Conservation (phyloP, 768 basidiomycete species). For the Mycena capillaripes region DNA sequence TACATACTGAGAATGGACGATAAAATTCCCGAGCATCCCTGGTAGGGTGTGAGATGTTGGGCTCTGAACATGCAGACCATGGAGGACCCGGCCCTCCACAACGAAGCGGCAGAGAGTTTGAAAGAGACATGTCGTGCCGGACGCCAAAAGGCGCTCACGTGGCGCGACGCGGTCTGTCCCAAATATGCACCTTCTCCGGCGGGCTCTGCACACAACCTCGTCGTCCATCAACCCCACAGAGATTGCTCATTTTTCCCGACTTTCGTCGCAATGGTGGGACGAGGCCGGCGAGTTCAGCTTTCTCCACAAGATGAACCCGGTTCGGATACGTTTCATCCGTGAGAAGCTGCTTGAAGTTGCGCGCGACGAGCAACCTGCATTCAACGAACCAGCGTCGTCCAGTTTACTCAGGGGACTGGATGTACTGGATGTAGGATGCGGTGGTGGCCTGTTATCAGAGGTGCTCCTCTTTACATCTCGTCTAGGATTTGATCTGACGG, state of each 20-base stretch:
- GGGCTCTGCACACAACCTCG: constrained; percentile 42
- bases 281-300: constrained; percentile 91
- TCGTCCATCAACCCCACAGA: constrained; percentile 83
- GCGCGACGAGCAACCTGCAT: constrained; percentile 64
- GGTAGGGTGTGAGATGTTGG: neutral
- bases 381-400: constrained; percentile 46
- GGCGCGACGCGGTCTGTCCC: neutral
- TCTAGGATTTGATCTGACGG: neutral
- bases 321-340: constrained; percentile 85
- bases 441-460: constrained; percentile 94
- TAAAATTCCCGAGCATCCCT: neutral
- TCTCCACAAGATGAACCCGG: constrained; percentile 96
- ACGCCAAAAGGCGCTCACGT: neutral
- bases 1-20: neutral
- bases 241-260: constrained; percentile 89
- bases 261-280: constrained; percentile 97
- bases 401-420: constrained; percentile 73
- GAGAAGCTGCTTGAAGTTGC: constrained; percentile 78
- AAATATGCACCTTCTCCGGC: constrained; percentile 8
- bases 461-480: constrained; percentile 55
- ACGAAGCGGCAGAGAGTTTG: neutral
- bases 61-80: neutral
- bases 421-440: constrained; percentile 88
- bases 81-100: neutral
- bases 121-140: neutral